A percentile compares a stretch with the other conserved stretches of the same genome.
Conservation (phyloP, 345 rosid genomes). For the Draba incana region DNA sequence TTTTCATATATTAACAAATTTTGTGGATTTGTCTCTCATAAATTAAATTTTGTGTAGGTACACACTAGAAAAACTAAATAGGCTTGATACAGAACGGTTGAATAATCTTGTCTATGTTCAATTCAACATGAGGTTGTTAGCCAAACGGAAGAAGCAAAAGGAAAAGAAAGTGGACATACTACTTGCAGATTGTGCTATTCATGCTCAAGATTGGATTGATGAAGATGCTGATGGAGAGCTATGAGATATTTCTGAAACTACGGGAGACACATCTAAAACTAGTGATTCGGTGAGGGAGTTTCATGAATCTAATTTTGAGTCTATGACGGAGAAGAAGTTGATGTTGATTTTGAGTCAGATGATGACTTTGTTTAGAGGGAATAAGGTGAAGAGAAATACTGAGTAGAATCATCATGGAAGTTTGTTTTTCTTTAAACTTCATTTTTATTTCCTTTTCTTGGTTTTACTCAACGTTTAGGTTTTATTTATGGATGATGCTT, state of each 20-base stretch:
- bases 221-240: neutral
- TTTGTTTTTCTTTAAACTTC: too few relatives aligned
- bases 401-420: neutral
- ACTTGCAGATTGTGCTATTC: neutral
- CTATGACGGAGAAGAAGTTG: neutral
- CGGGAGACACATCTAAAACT: neutral
- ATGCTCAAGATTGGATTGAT: neutral
- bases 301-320: neutral
- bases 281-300: neutral
- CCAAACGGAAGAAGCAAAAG: neutral
- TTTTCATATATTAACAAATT: too few relatives aligned
- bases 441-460: too few relatives aligned
- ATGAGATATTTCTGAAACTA: neutral
- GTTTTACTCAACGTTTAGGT: too few relatives aligned
- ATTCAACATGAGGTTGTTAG: constrained; percentile 6
- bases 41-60: neutral
- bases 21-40: neutral
- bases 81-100: neutral
- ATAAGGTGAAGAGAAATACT: neutral
- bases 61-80: constrained; percentile 9
- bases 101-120: constrained; percentile 14
- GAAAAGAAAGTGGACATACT: neutral
- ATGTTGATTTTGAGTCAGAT: neutral
- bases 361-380: neutral
- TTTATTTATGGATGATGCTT: too few relatives aligned